Evolutionary conservation across 2,329 filamentous ascomycete species (phyloP), one percentile per base, ranked within the genome.

Genomic region (Colletotrichum sp.): DNA sequence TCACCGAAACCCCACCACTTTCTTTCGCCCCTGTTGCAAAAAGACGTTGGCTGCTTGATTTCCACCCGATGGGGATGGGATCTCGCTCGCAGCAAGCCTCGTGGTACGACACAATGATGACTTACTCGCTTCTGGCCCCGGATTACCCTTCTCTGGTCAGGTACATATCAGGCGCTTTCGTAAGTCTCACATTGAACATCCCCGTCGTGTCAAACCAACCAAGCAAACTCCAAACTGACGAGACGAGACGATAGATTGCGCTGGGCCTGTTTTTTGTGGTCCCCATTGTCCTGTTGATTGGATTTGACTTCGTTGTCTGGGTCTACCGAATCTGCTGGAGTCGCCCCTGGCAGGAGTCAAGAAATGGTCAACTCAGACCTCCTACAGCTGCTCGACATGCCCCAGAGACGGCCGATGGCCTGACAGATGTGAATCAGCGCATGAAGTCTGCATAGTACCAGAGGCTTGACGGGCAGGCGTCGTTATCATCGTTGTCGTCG

Each of bases 231-330:
- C 34, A 21, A 57, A 48, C 74, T 77, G 52, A 79, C 69, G 7
- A 16, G 7, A 34, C 21, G 15, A 57, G 7, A 34, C 21, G 15
- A 57, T 43, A 89, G 87, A 82, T 87, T 67, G 82, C 82, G 5
- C 82, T 90, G 26, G 87, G 88, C 43, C 81, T 90, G 1, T 81
- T 87, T 12, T 86, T 90, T 59, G 83, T 87, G 57, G 74, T 88
- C 0, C 90, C 90, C 3, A 81, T 90, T 34, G 73, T 86, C 34
- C 80, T 85, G n/a, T 81, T 91, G 34, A 84, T 92, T 72, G 76
- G 86, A 34, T 86, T 90, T 78, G 90, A 92, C 79, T 80, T 92
- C 65, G 80, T 83, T 30, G 84, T 92, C 34, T 92, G 90, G 89
- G 77, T 89, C 55, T 91, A 88, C 86, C 86, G 90, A 78, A 83